Evolutionary conservation across 1,139 yeast species (phyloP), one percentile per base, ranked within the genome.

Genomic region (Blastobotrys persicus): DNA sequence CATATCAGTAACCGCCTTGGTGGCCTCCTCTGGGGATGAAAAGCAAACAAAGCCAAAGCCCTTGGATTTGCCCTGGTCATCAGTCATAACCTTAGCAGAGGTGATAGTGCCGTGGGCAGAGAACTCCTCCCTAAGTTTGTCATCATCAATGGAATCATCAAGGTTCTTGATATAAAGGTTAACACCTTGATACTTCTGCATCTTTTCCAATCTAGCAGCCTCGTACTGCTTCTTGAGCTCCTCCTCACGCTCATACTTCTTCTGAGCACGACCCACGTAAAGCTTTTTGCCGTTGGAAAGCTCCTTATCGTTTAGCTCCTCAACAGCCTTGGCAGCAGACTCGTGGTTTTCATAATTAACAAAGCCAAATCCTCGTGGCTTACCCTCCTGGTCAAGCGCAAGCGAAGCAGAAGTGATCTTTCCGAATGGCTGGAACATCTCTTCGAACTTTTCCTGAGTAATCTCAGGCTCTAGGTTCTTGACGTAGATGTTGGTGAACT

Each of bases 31-130:
- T 66, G 98, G 97, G 59, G 95, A 76, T 52, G 96, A 84, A 85
- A 86, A 94, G 76, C 98, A 89, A 64, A 92, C 99, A 70, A 92
- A 92, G 67, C 98, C 98, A 71, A 92, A 92, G 62, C 98, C 98
- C 79, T 88, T 91, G 58, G 98, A 88, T 76, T 88, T 89, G 62
- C 96, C 97, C 57, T 81, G 73, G 65, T 91, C 97, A 70, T 88
- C 96, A 67, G 86, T 83, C 97, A 92, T 91, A 61, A 92, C 95
- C 77, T 88, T 89, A 60, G 94, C 97, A 57, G 96, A 88, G 62
- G 98, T 88, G 75, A 94, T 92, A 68, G 87, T 74, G 70, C 99
- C 99, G 70, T 85, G 88, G 60, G 94, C 88, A 66, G 88, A 78
- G 71, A 92, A 92, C 75, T 88, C 96, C 76, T 88, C 96, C 71